Base-by-base conservation (phyloP, 208 protist species). In the Acanthamoeba rhysodes region DNA sequence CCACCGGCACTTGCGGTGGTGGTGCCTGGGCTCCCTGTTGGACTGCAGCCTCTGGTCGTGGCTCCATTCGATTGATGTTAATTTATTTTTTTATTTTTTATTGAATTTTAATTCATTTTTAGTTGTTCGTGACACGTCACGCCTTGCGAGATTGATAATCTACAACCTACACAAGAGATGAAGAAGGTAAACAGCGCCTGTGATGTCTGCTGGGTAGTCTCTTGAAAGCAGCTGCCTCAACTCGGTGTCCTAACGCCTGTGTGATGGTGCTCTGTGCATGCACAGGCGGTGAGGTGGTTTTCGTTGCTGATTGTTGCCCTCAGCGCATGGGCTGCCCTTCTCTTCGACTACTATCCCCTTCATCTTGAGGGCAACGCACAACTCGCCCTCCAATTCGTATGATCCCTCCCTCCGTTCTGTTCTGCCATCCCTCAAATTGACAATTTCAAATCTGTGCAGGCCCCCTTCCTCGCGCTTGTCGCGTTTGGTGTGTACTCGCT, bases 401-500 rank as follows among this genome's bases (percentile, higher is more conserved):
- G 78, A 12, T 41, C 53, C 34, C 45, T 12, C 9, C 22, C 29
- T 50, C 78, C 0, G 10, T 45, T 24, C 7, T 45, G 7, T 27
- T 2, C 45, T 45, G 70, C 20, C 53, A 59, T 59, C 37, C 37
- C 18, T 59, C 53, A 22, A 2, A 22, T 59, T 59, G 1, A 59
- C 16, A n/a, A n/a, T 2, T 20, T 6, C 22, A 22, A 59, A 59
- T 34, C 0, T 64, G 12, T 72, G 85, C 62, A 91, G 85, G 57
- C 62, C 7, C 85, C 85, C 29, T 50, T 91, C 22, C n/a, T 72
- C 29, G 85, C 85, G n/a, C 85, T 91, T 22, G 85, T 91, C 18
- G 57, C 62, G 8, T 91, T 91, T 91, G 85, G 85, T 4, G 57
- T 91, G 32, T 91, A 91, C 57, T 91, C 85, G 27, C 85, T 91